Conservation (phyloP, 106 monocot genomes). For the Phalaenopsis equestris region DNA sequence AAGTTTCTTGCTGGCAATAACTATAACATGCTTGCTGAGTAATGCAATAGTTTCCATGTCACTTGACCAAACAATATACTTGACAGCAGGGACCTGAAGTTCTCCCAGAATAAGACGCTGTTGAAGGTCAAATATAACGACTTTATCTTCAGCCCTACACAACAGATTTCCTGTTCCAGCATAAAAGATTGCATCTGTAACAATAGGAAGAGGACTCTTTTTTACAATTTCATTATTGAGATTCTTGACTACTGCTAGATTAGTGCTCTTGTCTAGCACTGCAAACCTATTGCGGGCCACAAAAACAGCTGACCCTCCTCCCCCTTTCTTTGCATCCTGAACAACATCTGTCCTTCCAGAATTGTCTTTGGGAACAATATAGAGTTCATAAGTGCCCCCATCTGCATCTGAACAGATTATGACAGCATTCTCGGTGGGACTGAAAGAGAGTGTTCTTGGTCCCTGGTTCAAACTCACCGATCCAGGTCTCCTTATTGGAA, state of each 20-base stretch:
- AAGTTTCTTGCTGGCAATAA: conserved; percentile 41
- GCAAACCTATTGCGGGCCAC: conserved; percentile 60
- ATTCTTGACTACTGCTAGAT: conserved; percentile 47
- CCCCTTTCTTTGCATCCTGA: conserved; percentile 47
- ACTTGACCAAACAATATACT: conserved; percentile 34
- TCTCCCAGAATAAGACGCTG: conserved; percentile 30
- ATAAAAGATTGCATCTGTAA: conserved; percentile 50
- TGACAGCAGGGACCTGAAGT: conserved; percentile 25
- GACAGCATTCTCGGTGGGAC: conserved; percentile 56
- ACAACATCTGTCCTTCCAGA: conserved; percentile 29
- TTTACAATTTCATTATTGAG: conserved; percentile 59
- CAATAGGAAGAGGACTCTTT: conserved; percentile 45
- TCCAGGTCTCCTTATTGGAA: conserved; percentile 49
- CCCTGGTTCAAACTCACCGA: conserved; percentile 58
- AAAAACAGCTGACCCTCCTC: conserved; percentile 46
- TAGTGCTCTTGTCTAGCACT: conserved; percentile 47
- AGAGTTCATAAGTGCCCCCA: conserved; percentile 53
- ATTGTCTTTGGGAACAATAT: conserved; percentile 34
- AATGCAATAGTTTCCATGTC: conserved; percentile 41
- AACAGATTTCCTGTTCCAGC: conserved; percentile 56
- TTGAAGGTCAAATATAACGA: conserved; percentile 38
- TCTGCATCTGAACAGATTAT: conserved; percentile 48
- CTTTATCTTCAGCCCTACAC: conserved; percentile 50
- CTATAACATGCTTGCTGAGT: conserved; percentile 35
- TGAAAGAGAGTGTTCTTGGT: conserved; percentile 51